phyloP scores from a whole-genome alignment of 2,329 filamentous ascomycete genomes.

The Aspergillus sp. region DNA sequence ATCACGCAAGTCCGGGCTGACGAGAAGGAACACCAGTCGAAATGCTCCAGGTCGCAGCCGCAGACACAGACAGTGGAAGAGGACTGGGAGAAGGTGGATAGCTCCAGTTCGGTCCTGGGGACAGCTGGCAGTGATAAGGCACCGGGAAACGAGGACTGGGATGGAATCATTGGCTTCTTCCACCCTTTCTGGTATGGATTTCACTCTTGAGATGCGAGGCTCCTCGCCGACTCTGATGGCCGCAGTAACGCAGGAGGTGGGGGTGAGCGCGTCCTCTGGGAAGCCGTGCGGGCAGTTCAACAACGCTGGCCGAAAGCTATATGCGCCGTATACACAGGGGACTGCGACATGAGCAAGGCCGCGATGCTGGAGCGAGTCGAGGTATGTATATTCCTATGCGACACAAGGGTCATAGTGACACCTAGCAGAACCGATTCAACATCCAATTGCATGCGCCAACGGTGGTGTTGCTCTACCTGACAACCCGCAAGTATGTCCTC shows the following conservation, averaged over 20 bases:
- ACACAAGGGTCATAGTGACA: background rate
- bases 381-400: slow-evolving; percentile 38
- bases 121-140: slow-evolving; percentile 35
- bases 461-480: slow-evolving; percentile 81
- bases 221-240: slow-evolving; percentile 1
- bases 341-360: slow-evolving; percentile 76
- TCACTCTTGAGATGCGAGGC: background rate
- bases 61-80: slow-evolving; percentile 42
- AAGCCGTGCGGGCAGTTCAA: slow-evolving; percentile 84
- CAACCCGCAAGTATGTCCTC: slow-evolving; percentile 76
- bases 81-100: slow-evolving; percentile 62
- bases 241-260: slow-evolving; percentile 85
- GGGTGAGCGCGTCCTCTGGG: slow-evolving; percentile 93
- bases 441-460: slow-evolving; percentile 77
- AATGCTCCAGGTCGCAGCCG: slow-evolving; percentile 17
- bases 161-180: slow-evolving; percentile 87
- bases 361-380: slow-evolving; percentile 69
- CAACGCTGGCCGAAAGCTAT: slow-evolving; percentile 78
- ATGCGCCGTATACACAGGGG: slow-evolving; percentile 90
- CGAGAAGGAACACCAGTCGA: slow-evolving; percentile 25
- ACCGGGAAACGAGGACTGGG: slow-evolving; percentile 53
- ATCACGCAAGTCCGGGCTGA: slow-evolving; percentile 37
- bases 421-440: slow-evolving; percentile 70
- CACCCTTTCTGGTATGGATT: slow-evolving; percentile 79
- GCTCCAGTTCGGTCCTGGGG: slow-evolving; percentile 40